phyloP scores from a whole-genome alignment of 352 stramenopile genomes.

The Pythium pyrilobum region DNA sequence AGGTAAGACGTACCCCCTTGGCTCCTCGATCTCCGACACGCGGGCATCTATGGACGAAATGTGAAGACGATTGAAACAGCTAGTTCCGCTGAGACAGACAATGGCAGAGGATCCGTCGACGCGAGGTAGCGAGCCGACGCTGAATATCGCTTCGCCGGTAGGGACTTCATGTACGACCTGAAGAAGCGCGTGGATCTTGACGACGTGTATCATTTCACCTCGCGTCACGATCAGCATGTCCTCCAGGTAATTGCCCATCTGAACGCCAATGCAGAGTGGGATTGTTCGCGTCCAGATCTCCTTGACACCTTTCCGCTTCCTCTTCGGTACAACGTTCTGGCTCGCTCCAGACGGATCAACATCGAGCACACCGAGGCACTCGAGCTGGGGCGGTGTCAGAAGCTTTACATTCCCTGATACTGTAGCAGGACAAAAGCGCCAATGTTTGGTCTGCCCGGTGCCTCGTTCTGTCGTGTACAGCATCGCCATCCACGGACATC shows the following conservation, averaged over 20 bases:
- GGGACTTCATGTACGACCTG: conserved; percentile 19
- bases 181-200: conserved; percentile 56
- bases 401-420: background rate
- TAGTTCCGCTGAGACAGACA: conserved; percentile 13
- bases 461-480: conserved; percentile 19
- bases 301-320: conserved; percentile 4
- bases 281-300: conserved; percentile 15
- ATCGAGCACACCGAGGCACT: conserved; percentile 10
- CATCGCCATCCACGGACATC: too few species aligned
- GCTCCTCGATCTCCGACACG: conserved; percentile 12
- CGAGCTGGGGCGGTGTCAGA: background rate
- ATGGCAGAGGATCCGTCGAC: conserved; percentile 21
- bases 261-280: conserved; percentile 39
- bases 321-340: background rate
- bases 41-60: conserved; percentile 2
- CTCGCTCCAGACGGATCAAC: background rate
- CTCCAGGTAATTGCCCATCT: conserved; percentile 46
- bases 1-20: background rate
- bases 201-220: conserved; percentile 53
- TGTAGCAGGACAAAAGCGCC: conserved; percentile 8
- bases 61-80: background rate
- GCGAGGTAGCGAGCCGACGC: conserved; percentile 9
- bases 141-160: conserved; percentile 18
- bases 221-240: conserved; percentile 46
- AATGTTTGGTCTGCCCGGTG: conserved; percentile 8